A percentile compares a stretch with the other conserved stretches of the same genome.
phyloP scores from a whole-genome alignment of 2,329 filamentous ascomycete genomes.

The Neopestalotiopsis sp. region DNA sequence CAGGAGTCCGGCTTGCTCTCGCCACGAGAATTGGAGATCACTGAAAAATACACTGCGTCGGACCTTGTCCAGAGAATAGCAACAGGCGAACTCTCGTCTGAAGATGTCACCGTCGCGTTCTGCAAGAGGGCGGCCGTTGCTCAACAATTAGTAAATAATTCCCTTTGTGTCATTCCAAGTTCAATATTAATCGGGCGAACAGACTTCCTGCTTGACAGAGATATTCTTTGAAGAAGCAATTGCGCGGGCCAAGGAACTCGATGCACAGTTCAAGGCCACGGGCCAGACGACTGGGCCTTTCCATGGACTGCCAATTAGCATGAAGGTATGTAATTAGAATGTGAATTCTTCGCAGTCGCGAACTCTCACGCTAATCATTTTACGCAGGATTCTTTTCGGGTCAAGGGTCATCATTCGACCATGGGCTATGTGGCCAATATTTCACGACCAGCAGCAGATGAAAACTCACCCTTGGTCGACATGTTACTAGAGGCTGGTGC shows the following conservation, averaged over 20 bases:
- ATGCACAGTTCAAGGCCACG: slow-evolving; percentile 44
- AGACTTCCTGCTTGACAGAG: slow-evolving; percentile 44
- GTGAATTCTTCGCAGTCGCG: slow-evolving; percentile 25
- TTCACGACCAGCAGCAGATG: slow-evolving; percentile 10
- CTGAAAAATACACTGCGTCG: slow-evolving; percentile 22
- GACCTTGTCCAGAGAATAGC: slow-evolving; percentile 24
- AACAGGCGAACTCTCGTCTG: slow-evolving; percentile 24
- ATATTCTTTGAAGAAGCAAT: slow-evolving; percentile 56
- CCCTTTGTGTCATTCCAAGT: neutral
- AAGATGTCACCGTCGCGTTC: slow-evolving; percentile 32
- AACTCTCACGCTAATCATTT: too few species aligned
- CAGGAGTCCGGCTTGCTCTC: slow-evolving; percentile 23
- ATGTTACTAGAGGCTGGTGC: slow-evolving; percentile 50
- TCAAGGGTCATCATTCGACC: slow-evolving; percentile 55
- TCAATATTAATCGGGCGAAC: neutral
- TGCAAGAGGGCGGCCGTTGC: slow-evolving; percentile 34
- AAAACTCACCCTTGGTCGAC: slow-evolving; percentile 42
- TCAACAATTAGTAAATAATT: slow-evolving; percentile 28
- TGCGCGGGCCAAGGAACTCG: slow-evolving; percentile 46
- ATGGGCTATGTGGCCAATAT: slow-evolving; percentile 54
- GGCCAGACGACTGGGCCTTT: slow-evolving; percentile 59
- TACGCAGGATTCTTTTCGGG: slow-evolving; percentile 61
- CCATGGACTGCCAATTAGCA: slow-evolving; percentile 61
- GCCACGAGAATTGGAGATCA: slow-evolving; percentile 28
- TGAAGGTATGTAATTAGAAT: slow-evolving; percentile 30